These are phyloP conservation scores for Coprinopsis sp. DNA, from an alignment of 768 basidiomycete genomes.

Conservation along the genomic window DNA sequence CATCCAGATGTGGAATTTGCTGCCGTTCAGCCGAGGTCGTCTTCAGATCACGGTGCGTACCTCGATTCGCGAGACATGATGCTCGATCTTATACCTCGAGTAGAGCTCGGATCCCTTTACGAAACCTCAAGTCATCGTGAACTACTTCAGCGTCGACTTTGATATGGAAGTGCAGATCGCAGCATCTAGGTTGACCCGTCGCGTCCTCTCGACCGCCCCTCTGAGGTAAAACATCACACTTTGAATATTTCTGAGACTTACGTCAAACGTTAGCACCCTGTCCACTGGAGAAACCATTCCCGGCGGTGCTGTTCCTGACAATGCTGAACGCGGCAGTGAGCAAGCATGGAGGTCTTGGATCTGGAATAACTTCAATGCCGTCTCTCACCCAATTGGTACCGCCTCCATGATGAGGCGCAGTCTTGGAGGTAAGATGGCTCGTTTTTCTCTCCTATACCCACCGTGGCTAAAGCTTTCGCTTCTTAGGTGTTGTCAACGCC, in stretches of 20 bases:
- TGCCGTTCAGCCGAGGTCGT: slow-evolving; percentile 52
- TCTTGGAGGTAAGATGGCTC: slow-evolving; percentile 10
- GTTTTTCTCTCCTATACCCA: slow-evolving; percentile 29
- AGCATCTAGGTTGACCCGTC: slow-evolving; percentile 39
- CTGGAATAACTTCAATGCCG: slow-evolving; percentile 35
- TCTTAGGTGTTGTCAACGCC: slow-evolving; percentile 40
- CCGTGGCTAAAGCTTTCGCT: background rate
- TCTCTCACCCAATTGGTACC: slow-evolving; percentile 23
- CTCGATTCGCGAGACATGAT: background rate
- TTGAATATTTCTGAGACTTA: too few relatives aligned
- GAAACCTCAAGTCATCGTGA: slow-evolving; percentile 42
- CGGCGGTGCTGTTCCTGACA: slow-evolving; percentile 37
- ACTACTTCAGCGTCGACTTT: slow-evolving; percentile 46
- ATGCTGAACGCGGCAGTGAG: slow-evolving; percentile 39
- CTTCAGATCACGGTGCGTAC: slow-evolving; percentile 39
- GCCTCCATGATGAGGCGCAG: slow-evolving; percentile 7
- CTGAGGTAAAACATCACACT: slow-evolving; percentile 38
- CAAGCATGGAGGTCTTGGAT: slow-evolving; percentile 46
- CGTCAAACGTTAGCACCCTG: slow-evolving; percentile 30
- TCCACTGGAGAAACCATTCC: slow-evolving; percentile 42
- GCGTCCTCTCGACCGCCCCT: slow-evolving; percentile 37
- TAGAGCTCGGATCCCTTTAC: slow-evolving; percentile 46
- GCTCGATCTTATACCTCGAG: background rate
- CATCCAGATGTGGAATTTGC: slow-evolving; percentile 48
- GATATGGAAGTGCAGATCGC: slow-evolving; percentile 50